Evolutionary conservation across 352 stramenopile genomes (phyloP).

Genomic region (Phytopythium chamaehyphon): DNA sequence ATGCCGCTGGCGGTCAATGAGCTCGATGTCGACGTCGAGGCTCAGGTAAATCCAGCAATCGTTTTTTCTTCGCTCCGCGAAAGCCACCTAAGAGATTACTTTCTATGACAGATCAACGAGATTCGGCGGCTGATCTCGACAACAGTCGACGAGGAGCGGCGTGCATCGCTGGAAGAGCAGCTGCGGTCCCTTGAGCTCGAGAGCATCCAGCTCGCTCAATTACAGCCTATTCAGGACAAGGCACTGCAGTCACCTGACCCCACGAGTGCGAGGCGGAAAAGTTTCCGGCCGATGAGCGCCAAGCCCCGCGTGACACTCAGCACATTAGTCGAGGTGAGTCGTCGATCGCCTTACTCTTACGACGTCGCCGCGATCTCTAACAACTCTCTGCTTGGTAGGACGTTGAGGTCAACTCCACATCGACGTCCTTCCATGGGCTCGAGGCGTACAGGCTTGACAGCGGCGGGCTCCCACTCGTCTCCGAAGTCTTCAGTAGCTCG

Average conservation of each 20-base stretch:
- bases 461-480: constrained; percentile 28
- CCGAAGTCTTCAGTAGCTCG: constrained; percentile 67
- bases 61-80: neutral
- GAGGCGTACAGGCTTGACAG: constrained; percentile 38
- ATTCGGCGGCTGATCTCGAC: constrained; percentile 73
- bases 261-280: constrained; percentile 37
- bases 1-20: constrained; percentile 68
- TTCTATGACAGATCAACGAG: constrained; percentile 55
- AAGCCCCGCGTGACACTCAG: constrained; percentile 57
- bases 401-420: constrained; percentile 46
- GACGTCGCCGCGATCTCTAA: too few relatives aligned
- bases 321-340: constrained; percentile 40
- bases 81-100: neutral
- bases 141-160: constrained; percentile 55
- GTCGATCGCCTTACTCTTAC: neutral
- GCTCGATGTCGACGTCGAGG: constrained; percentile 63
- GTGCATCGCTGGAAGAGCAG: constrained; percentile 59
- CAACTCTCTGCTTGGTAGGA: too few relatives aligned
- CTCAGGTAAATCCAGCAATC: constrained; percentile 31
- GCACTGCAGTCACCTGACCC: neutral
- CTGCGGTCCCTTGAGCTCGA: constrained; percentile 59
- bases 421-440: constrained; percentile 31
- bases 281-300: constrained; percentile 60
- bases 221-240: constrained; percentile 1
- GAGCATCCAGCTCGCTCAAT: constrained; percentile 42